A percentile compares a stretch with the other conserved stretches of the same genome.
phyloP scores from a whole-genome alignment of 1,139 yeast genomes.

The Pichia inconspicua region DNA sequence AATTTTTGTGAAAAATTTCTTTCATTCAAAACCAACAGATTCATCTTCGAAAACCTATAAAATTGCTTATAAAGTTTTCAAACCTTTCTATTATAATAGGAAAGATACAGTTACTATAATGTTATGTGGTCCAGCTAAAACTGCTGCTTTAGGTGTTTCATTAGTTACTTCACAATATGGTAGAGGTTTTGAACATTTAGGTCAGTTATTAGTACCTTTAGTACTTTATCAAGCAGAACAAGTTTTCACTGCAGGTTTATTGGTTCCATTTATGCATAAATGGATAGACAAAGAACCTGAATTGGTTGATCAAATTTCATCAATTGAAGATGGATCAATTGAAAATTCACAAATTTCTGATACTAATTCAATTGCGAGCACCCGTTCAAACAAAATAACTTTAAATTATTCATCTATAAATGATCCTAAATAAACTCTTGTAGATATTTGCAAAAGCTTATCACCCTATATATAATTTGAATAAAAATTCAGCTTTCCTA shows the following conservation, averaged over 20 bases:
- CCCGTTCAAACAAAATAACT: not conserved
- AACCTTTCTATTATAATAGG: constrained; percentile 64
- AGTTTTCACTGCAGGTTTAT: constrained; percentile 33
- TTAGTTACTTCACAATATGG: constrained; percentile 77
- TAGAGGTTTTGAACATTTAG: constrained; percentile 48
- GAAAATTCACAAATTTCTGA: not conserved
- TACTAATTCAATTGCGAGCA: not conserved
- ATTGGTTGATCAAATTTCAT: not conserved
- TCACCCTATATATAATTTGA: no score
- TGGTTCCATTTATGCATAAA: constrained; percentile 14
- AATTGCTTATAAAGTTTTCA: constrained; percentile 34
- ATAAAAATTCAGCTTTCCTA: no score
- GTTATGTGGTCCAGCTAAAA: constrained; percentile 89
- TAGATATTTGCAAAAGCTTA: no score
- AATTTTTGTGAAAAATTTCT: constrained; percentile 35
- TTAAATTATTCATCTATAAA: no score
- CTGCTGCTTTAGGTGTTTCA: constrained; percentile 87
- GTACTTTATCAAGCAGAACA: constrained; percentile 84
- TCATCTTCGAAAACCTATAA: constrained; percentile 35
- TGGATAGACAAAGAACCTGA: constrained; percentile 12
- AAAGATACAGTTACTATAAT: constrained; percentile 69
- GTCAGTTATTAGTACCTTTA: constrained; percentile 68
- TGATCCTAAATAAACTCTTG: no score
- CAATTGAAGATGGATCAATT: not conserved
- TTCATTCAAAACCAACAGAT: constrained; percentile 39